Evolutionary conservation across 78 protist genomes (phyloP).

Genomic region (Cyanophora paradoxa): DNA sequence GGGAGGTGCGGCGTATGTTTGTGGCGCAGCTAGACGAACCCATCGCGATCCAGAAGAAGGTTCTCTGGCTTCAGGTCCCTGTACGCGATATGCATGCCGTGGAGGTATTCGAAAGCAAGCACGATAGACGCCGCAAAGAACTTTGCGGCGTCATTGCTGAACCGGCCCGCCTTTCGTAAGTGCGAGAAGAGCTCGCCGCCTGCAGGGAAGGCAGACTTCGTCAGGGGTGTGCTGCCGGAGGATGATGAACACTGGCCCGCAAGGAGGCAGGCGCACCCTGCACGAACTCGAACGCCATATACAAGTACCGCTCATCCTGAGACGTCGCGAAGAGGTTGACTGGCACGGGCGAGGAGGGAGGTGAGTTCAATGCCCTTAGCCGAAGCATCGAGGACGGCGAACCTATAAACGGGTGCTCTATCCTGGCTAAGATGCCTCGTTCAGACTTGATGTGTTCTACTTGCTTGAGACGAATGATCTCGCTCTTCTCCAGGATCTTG

Average conservation of each 20-base stretch:
- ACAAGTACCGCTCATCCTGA: neutral
- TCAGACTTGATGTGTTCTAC: constrained; percentile 29
- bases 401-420: constrained; percentile 33
- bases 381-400: too few species aligned
- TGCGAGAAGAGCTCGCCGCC: constrained; percentile 42
- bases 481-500: constrained; percentile 33
- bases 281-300: neutral
- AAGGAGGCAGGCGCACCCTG: neutral
- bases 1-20: too few species aligned
- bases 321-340: neutral
- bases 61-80: constrained; percentile 88
- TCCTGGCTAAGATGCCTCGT: neutral
- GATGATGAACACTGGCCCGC: too few species aligned
- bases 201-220: neutral
- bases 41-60: constrained; percentile 51
- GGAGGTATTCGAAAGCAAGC: constrained; percentile 70
- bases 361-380: too few species aligned
- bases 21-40: too few species aligned
- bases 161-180: constrained; percentile 13
- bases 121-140: constrained; percentile 64
- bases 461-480: constrained; percentile 21
- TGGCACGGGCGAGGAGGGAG: too few species aligned
- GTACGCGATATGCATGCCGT: constrained; percentile 64
- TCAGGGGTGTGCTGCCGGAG: too few species aligned
- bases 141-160: constrained; percentile 21